Conservation (phyloP, 2,329 filamentous ascomycete species). For the Diplodia intermedia region DNA sequence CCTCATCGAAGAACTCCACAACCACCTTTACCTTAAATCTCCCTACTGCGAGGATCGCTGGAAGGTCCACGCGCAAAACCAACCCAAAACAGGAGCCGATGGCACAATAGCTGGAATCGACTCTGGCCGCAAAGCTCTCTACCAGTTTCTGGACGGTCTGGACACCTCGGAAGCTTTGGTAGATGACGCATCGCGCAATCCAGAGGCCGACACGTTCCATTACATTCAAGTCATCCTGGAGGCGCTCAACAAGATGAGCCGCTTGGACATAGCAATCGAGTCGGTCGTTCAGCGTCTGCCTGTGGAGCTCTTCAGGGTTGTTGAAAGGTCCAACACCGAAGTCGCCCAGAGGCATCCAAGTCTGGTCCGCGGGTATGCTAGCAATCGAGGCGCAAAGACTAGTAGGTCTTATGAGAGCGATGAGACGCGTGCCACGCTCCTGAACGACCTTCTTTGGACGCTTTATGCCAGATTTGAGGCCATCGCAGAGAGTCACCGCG, state of each 20-base stretch:
- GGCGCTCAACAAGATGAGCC: constrained; percentile 85
- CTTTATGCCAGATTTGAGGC: constrained; percentile 97
- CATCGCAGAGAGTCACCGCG: constrained; percentile 92
- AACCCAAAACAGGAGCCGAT: constrained; percentile 56
- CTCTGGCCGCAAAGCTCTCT: constrained; percentile 61
- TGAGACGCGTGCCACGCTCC: constrained; percentile 79
- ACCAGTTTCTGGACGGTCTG: constrained; percentile 63
- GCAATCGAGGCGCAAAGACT: constrained; percentile 68
- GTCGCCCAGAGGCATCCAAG: constrained; percentile 93
- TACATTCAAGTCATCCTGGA: constrained; percentile 90
- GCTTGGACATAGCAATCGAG: constrained; percentile 84
- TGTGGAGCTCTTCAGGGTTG: constrained; percentile 90
- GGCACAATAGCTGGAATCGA: constrained; percentile 42
- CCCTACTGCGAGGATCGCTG: constrained; percentile 96
- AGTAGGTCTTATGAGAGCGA: constrained; percentile 65
- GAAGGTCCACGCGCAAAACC: constrained; percentile 78
- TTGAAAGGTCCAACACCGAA: constrained; percentile 93
- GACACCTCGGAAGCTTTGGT: constrained; percentile 65
- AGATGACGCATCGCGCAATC: constrained; percentile 91
- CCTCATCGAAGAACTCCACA: constrained; percentile 94
- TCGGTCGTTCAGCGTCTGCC: constrained; percentile 91
- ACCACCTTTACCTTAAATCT: constrained; percentile 96
- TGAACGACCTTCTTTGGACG: constrained; percentile 90
- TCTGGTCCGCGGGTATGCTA: constrained; percentile 63
- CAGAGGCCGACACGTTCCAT: constrained; percentile 92